Conservation (phyloP, 495 filamentous ascomycete genomes). For the Friedmanniomyces endolithicus region DNA sequence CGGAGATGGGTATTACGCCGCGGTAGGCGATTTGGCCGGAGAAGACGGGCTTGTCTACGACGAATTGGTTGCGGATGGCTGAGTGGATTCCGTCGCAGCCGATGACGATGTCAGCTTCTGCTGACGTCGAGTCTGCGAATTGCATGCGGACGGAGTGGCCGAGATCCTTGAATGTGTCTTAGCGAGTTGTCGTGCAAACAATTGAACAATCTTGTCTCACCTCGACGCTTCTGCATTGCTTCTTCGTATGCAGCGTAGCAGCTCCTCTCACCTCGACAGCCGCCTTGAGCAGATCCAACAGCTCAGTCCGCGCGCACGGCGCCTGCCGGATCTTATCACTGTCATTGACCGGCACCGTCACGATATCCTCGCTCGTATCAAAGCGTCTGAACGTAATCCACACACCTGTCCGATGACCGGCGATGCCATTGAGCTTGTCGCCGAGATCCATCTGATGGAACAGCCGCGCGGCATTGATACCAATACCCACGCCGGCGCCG, state of each 20-base stretch:
- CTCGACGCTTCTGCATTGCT: slow-evolving; percentile 11
- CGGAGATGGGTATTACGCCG: slow-evolving; percentile 16
- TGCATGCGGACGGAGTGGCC: slow-evolving; percentile 21
- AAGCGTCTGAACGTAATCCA: slow-evolving; percentile 17
- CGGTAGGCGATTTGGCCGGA: slow-evolving; percentile 15
- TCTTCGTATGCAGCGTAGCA: slow-evolving; percentile 18
- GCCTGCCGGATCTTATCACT: slow-evolving; percentile 12
- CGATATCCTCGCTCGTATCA: slow-evolving; percentile 16
- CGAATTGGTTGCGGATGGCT: slow-evolving; percentile 15
- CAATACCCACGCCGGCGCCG: slow-evolving; percentile 15
- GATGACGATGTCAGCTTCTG: slow-evolving; percentile 29
- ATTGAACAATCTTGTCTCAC: not conserved
- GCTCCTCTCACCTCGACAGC: slow-evolving; percentile 10
- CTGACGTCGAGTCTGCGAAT: slow-evolving; percentile 29
- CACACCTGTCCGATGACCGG: slow-evolving; percentile 12
- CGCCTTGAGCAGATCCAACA: slow-evolving; percentile 13
- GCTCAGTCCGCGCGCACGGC: slow-evolving; percentile 13
- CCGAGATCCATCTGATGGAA: slow-evolving; percentile 16
- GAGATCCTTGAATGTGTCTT: slow-evolving; percentile 8
- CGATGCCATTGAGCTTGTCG: slow-evolving; percentile 12
- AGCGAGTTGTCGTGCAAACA: not conserved
- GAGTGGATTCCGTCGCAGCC: slow-evolving; percentile 37
- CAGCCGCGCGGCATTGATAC: slow-evolving; percentile 16
- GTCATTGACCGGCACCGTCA: slow-evolving; percentile 17
- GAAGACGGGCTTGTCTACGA: slow-evolving; percentile 11